Conservation (phyloP, 2,329 filamentous ascomycete genomes). For the Penicillium freii region DNA sequence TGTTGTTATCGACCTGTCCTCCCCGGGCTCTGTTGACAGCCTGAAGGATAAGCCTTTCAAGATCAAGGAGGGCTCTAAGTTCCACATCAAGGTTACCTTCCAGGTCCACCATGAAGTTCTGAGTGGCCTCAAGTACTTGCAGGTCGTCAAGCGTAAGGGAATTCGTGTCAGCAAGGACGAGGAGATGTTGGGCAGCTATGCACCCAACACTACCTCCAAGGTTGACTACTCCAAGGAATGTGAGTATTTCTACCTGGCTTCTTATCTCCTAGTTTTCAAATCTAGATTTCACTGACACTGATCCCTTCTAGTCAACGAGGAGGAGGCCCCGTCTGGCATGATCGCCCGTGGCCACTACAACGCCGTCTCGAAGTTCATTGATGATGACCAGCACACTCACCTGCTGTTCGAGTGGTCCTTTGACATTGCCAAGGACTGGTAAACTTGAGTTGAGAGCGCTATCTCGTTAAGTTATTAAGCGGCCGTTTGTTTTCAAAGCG, state of each 20-base stretch:
- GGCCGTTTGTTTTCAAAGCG: conserved; percentile 27
- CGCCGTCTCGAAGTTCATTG: conserved; percentile 83
- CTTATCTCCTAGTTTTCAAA: background rate
- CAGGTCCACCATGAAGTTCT: conserved; percentile 96
- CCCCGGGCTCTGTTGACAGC: conserved; percentile 67
- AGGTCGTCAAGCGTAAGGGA: conserved; percentile 86
- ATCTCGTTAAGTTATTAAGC: conserved; percentile 25
- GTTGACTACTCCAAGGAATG: conserved; percentile 86
- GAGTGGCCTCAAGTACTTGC: conserved; percentile 91
- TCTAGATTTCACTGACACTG: background rate
- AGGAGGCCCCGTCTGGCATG: conserved; percentile 91
- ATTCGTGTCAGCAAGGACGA: conserved; percentile 87
- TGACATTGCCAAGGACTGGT: conserved; percentile 95
- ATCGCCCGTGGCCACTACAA: conserved; percentile 86
- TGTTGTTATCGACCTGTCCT: conserved; percentile 83
- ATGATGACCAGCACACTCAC: conserved; percentile 90
- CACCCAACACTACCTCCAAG: conserved; percentile 86
- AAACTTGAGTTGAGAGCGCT: conserved; percentile 15
- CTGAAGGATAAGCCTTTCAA: conserved; percentile 93
- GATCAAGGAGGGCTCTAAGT: conserved; percentile 92
- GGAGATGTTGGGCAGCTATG: conserved; percentile 97
- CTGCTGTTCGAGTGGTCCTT: conserved; percentile 95
- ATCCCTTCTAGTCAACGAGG: conserved; percentile 68
- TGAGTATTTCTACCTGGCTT: conserved; percentile 51
- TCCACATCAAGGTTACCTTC: conserved; percentile 93